Percentiles rank a stretch among this genome's conserved stretches.
phyloP scores from a whole-genome alignment of 2,329 filamentous ascomycete species.

The Ophiostoma novo-ulmi region DNA sequence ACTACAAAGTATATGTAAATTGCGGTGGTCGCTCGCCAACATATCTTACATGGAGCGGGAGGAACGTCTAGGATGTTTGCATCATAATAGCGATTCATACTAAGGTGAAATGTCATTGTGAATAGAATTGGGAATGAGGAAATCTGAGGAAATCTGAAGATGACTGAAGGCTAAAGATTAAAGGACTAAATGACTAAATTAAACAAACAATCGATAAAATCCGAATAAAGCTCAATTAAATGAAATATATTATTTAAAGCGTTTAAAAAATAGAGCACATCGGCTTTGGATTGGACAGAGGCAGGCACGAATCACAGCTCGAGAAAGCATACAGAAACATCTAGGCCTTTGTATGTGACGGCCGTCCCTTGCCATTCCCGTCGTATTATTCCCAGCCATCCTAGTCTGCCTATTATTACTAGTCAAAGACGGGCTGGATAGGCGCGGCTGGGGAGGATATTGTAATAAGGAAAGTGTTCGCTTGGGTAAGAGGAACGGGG shows the following conservation, averaged over 20 bases:
- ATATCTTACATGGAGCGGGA: not conserved
- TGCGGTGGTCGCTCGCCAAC: not conserved
- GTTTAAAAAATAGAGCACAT: not conserved
- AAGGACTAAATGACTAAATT: not conserved
- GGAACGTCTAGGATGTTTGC: not conserved
- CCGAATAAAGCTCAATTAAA: not conserved
- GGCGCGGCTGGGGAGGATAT: not conserved
- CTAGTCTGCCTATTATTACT: not conserved
- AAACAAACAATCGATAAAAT: not conserved
- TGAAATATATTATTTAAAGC: not conserved
- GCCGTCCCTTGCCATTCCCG: not conserved
- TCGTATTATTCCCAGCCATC: not conserved
- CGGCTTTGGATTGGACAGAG: not conserved
- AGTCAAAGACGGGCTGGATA: not conserved
- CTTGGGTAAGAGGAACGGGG: not conserved
- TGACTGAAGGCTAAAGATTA: too few species aligned
- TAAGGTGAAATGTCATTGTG: not conserved
- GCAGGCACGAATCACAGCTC: slow-evolving; percentile 2
- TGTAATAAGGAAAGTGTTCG: not conserved
- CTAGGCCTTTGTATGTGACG: not conserved
- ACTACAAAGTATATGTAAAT: not conserved
- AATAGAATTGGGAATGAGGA: not conserved
- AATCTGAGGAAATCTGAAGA: too few species aligned
- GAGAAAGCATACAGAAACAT: not conserved
- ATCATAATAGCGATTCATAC: not conserved